phyloP scores from a whole-genome alignment of 768 basidiomycete species.

The Tylopilus subfusipes region DNA sequence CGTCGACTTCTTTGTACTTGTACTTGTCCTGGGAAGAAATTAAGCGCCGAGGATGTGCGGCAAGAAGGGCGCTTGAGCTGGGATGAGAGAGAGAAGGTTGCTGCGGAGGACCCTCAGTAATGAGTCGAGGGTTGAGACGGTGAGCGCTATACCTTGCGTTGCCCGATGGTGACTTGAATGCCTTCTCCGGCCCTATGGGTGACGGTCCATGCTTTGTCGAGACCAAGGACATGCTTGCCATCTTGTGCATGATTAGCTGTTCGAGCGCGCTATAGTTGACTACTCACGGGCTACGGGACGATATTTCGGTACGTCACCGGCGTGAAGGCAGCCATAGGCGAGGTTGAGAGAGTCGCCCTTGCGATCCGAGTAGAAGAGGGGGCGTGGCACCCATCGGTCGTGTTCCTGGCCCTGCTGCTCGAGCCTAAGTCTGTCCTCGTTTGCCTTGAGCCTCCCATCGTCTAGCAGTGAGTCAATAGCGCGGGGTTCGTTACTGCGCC shows the following conservation, averaged over 20 bases:
- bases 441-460: slow-evolving; percentile 33
- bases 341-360: slow-evolving; percentile 66
- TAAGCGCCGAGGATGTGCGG: slow-evolving; percentile 48
- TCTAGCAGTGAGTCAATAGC: slow-evolving; percentile 14
- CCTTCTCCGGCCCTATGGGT: slow-evolving; percentile 54
- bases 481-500: slow-evolving; percentile 18
- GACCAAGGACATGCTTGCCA: slow-evolving; percentile 57
- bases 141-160: slow-evolving; percentile 38
- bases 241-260: slow-evolving; percentile 49
- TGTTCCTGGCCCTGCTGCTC: slow-evolving; percentile 18
- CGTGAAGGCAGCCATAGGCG: slow-evolving; percentile 61
- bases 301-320: slow-evolving; percentile 66
- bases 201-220: slow-evolving; percentile 48
- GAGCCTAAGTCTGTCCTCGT: slow-evolving; percentile 33
- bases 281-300: slow-evolving; percentile 53
- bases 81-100: slow-evolving; percentile 57
- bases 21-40: slow-evolving; percentile 34
- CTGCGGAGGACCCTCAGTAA: slow-evolving; percentile 23
- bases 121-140: neutral
- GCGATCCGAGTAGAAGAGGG: slow-evolving; percentile 58
- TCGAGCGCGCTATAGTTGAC: slow-evolving; percentile 12
- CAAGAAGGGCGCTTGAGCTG: slow-evolving; percentile 49
- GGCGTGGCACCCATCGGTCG: slow-evolving; percentile 27
- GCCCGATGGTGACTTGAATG: slow-evolving; percentile 52
- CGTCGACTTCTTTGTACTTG: slow-evolving; percentile 63